Percentiles rank a stretch among this genome's conserved stretches.
These are phyloP conservation scores for Solanum peruvianum DNA, from an alignment of 257 asterid genomes.

Conservation along the genomic window DNA sequence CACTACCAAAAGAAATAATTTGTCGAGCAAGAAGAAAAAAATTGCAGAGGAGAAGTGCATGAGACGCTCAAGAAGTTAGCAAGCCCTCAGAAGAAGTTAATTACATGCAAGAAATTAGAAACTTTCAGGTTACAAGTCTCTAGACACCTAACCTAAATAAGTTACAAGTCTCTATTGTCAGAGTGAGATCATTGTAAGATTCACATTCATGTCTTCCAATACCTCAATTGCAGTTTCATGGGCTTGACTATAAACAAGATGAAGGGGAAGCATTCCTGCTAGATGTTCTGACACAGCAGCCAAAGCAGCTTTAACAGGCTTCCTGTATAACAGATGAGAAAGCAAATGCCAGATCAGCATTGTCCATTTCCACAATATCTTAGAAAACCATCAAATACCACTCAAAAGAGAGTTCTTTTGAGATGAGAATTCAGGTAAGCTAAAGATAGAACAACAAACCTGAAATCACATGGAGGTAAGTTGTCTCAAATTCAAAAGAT, in stretches of 20 bases:
- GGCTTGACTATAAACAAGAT: constrained; percentile 93
- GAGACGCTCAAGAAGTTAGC: background rate
- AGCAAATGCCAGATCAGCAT: background rate
- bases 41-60: background rate
- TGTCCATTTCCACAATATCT: background rate
- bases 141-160: background rate
- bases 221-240: constrained; percentile 97
- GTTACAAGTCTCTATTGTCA: background rate
- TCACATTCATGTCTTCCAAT: background rate
- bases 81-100: background rate
- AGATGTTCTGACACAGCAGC: constrained; percentile 93
- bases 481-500: background rate
- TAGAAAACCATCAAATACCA: background rate
- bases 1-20: background rate
- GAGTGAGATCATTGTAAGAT: background rate
- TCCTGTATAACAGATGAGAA: constrained; percentile 37
- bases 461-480: background rate
- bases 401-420: background rate
- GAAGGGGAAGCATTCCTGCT: constrained; percentile 95
- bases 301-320: constrained; percentile 87
- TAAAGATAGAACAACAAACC: background rate
- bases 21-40: background rate
- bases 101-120: background rate
- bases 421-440: background rate
- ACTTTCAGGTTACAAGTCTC: background rate